phyloP scores from a whole-genome alignment of 2,329 filamentous ascomycete genomes.

The Mariannaea sp. region DNA sequence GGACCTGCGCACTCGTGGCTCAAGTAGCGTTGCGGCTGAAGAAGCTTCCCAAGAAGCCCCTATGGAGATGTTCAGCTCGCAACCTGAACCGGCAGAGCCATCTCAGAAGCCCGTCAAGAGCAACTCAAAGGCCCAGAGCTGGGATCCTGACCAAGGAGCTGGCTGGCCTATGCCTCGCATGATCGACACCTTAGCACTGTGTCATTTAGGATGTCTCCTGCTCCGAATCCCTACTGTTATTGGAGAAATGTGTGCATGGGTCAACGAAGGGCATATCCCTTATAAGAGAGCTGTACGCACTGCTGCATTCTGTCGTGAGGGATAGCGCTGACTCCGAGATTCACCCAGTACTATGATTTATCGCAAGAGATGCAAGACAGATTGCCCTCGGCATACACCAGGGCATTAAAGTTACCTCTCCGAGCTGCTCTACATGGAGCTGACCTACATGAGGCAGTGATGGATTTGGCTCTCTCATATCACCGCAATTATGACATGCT shows the following conservation, averaged over 20 bases:
- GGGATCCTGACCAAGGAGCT: conserved; percentile 51
- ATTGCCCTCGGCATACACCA: conserved; percentile 65
- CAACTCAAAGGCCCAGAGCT: conserved; percentile 44
- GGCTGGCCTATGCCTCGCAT: conserved; percentile 67
- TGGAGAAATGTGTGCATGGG: conserved; percentile 73
- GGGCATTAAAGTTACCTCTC: conserved; percentile 58
- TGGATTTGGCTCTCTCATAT: conserved; percentile 67
- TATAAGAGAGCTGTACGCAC: conserved; percentile 69
- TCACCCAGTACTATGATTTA: conserved; percentile 61
- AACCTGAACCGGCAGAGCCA: conserved; percentile 35
- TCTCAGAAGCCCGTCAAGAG: conserved; percentile 9
- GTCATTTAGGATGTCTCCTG: conserved; percentile 78
- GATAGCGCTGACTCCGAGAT: not conserved
- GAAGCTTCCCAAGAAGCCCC: conserved; percentile 35
- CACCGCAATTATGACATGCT: conserved; percentile 69
- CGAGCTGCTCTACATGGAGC: conserved; percentile 52
- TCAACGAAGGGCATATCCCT: conserved; percentile 67
- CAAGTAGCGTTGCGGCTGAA: conserved; percentile 44
- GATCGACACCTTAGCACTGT: conserved; percentile 75
- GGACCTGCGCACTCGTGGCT: conserved; percentile 67
- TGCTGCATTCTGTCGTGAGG: not conserved
- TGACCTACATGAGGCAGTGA: conserved; percentile 67
- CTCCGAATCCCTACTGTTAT: conserved; percentile 77
- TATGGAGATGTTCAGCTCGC: conserved; percentile 47
- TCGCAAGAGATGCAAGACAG: conserved; percentile 68